Conservation (phyloP, 352 stramenopile species). For the Phytophthora hybrid region DNA sequence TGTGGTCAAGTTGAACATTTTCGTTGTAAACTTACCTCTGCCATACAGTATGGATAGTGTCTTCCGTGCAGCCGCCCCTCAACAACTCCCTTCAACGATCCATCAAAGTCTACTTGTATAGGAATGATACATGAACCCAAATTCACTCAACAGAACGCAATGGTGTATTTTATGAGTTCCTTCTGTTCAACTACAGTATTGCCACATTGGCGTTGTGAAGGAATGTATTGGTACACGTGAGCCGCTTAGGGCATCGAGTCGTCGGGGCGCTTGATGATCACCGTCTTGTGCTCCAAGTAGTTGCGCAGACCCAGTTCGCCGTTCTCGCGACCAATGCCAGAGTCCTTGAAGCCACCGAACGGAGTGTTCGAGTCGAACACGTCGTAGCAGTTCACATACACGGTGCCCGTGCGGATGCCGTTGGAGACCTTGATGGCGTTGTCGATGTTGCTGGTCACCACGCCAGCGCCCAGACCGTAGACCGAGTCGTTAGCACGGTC, state of each 20-base stretch:
- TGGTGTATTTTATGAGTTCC: constrained; percentile 22
- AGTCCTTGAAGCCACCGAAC: constrained; percentile 91
- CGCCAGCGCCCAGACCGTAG: constrained; percentile 88
- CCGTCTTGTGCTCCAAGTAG: constrained; percentile 84
- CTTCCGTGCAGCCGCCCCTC: too few species aligned
- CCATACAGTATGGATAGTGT: too few species aligned
- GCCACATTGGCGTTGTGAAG: neutral
- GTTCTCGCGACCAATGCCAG: constrained; percentile 81
- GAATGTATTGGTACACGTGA: constrained; percentile 19
- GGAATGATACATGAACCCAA: too few species aligned
- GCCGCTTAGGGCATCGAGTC: constrained; percentile 39
- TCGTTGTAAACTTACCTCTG: too few species aligned
- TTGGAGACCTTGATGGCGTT: constrained; percentile 89
- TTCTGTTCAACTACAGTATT: constrained; percentile 22
- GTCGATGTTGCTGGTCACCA: constrained; percentile 90
- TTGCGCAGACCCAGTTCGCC: constrained; percentile 73
- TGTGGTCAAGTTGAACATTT: too few species aligned
- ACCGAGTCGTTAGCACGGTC: constrained; percentile 82
- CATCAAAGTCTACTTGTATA: too few species aligned
- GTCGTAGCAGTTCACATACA: constrained; percentile 96
- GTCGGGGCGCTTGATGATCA: constrained; percentile 67
- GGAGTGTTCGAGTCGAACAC: constrained; percentile 87
- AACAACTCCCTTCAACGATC: too few species aligned
- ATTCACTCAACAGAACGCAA: constrained; percentile 21
- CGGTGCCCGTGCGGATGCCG: constrained; percentile 89